A percentile compares a stretch with the other conserved stretches of the same genome.
phyloP scores from a whole-genome alignment of 306 rosid genomes.

The Gillenia trifoliata region DNA sequence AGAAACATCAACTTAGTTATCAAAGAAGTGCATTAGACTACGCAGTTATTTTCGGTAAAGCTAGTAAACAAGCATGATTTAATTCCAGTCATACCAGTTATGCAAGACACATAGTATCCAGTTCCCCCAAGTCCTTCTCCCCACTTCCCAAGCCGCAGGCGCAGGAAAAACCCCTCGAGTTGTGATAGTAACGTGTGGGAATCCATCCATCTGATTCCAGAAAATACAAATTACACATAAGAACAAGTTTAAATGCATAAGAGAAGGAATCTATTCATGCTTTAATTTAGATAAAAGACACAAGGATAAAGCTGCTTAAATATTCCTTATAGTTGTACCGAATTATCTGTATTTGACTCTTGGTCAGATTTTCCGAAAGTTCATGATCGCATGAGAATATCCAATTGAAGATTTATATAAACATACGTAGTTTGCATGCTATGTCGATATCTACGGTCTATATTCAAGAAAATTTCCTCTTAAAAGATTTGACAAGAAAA shows the following conservation, averaged over 20 bases:
- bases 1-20: neutral
- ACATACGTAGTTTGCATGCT: neutral
- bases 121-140: conserved; percentile 79
- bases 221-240: neutral
- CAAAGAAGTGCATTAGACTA: neutral
- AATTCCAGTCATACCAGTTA: conserved; percentile 55
- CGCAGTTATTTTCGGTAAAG: neutral
- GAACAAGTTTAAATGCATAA: neutral
- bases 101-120: conserved; percentile 78
- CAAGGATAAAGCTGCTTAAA: neutral
- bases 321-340: neutral
- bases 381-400: neutral
- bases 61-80: conserved; percentile 5
- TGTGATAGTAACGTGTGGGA: conserved; percentile 39
- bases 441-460: too few relatives aligned
- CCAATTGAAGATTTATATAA: neutral
- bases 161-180: conserved; percentile 82
- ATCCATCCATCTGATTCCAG: conserved; percentile 58
- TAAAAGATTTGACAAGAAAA: conserved; percentile 7
- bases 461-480: neutral
- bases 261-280: neutral
- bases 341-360: neutral
- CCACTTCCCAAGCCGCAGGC: conserved; percentile 85
- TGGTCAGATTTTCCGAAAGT: neutral
- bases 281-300: neutral